phyloP scores from a whole-genome alignment of 208 protist species.

The Acanthamoeba healyi region DNA sequence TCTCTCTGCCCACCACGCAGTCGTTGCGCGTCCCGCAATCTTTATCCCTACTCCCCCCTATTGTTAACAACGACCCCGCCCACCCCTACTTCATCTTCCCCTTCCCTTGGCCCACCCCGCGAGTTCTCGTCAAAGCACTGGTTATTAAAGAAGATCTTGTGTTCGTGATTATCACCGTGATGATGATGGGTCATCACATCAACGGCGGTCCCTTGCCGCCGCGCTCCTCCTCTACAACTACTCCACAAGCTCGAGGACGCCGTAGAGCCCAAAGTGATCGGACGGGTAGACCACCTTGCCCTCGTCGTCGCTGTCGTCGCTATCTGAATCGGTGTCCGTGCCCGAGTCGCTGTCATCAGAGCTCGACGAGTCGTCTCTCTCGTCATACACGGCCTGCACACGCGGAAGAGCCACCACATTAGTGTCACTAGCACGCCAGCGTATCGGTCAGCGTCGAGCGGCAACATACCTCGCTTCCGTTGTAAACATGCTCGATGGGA shows the following conservation, averaged over 20 bases:
- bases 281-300: slow-evolving; percentile 33
- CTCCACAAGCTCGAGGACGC: slow-evolving; percentile 20
- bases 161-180: too few species aligned
- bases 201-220: too few species aligned
- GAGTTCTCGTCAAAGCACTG: too few species aligned
- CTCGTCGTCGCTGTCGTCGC: slow-evolving; percentile 32
- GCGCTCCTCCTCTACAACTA: not conserved
- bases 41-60: too few species aligned
- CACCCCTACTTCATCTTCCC: too few species aligned
- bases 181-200: too few species aligned
- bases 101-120: too few species aligned
- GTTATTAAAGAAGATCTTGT: too few species aligned
- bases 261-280: slow-evolving; percentile 55
- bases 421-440: too few species aligned
- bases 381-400: not conserved
- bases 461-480: slow-evolving; percentile 4
- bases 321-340: not conserved
- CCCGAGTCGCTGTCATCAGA: slow-evolving; percentile 53
- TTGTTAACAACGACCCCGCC: too few species aligned
- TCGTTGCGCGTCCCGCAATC: too few species aligned
- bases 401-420: not conserved
- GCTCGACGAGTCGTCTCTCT: slow-evolving; percentile 28
- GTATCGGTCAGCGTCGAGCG: not conserved
- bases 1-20: too few species aligned
- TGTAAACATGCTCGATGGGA: slow-evolving; percentile 21